Percentiles rank a stretch among this genome's conserved stretches.
phyloP scores from a whole-genome alignment of 306 rosid genomes.

The Malus sieversii region DNA sequence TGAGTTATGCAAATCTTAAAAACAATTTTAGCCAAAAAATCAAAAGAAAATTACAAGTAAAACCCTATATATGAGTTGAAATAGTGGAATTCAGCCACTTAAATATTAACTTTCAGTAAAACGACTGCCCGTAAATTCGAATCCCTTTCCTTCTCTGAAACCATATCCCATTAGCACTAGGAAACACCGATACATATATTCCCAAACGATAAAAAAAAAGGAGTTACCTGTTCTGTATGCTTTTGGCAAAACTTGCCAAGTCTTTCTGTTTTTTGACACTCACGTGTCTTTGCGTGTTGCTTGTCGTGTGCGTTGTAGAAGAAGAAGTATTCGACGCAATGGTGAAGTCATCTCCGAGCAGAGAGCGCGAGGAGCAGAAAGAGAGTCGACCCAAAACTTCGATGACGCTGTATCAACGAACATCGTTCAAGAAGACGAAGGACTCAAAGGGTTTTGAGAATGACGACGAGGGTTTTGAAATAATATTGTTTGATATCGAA shows the following conservation, averaged over 20 bases:
- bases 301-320: neutral
- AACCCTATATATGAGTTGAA: too few species aligned
- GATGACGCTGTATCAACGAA: neutral
- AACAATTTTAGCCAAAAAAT: rapidly evolving
- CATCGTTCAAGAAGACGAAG: neutral
- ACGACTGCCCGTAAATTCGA: too few species aligned
- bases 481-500: neutral
- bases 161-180: too few species aligned
- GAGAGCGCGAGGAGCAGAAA: neutral
- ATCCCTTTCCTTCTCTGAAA: too few species aligned
- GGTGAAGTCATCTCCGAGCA: neutral
- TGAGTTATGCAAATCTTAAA: too few species aligned
- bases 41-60: too few species aligned
- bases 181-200: too few species aligned
- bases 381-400: neutral
- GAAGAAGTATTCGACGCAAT: neutral
- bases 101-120: too few species aligned
- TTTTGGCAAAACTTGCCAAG: neutral
- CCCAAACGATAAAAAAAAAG: neutral
- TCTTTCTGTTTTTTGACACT: neutral
- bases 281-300: neutral
- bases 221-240: neutral
- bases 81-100: too few species aligned
- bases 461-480: neutral
- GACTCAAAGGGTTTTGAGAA: neutral